Conservation (phyloP, 2,329 filamentous ascomycete genomes). For the Fusarium sp. region DNA sequence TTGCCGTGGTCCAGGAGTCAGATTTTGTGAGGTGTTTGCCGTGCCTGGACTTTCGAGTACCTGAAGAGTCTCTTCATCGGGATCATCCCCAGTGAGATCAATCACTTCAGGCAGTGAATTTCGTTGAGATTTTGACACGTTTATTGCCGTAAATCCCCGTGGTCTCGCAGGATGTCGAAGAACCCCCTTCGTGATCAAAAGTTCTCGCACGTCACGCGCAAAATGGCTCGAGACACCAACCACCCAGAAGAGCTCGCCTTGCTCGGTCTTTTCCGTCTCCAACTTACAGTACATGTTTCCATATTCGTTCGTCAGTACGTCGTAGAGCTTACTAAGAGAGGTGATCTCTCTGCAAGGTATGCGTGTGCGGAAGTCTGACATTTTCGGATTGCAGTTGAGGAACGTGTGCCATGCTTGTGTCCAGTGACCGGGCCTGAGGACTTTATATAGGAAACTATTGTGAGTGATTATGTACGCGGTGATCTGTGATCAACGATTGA, state of each 20-base stretch:
- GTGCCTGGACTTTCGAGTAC: too few relatives aligned
- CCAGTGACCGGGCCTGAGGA: neutral
- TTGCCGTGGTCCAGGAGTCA: neutral
- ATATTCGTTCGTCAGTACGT: neutral
- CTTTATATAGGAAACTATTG: neutral
- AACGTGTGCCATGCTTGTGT: neutral
- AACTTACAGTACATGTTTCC: neutral
- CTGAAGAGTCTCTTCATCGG: neutral
- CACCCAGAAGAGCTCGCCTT: neutral
- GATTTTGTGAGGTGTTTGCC: rapidly evolving
- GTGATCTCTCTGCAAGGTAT: neutral
- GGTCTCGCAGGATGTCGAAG: neutral
- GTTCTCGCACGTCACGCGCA: neutral
- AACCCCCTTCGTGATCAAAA: neutral
- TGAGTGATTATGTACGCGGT: neutral
- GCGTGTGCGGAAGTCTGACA: neutral
- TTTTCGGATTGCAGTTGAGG: neutral
- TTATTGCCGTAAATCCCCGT: neutral
- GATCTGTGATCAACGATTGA: neutral
- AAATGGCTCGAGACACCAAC: neutral
- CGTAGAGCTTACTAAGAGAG: neutral
- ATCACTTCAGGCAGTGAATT: neutral
- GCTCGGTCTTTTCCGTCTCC: neutral
- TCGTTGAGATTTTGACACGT: rapidly evolving
- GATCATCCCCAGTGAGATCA: neutral